Base-by-base conservation (phyloP, 495 filamentous ascomycete species). In the Neurospora hispaniola region DNA sequence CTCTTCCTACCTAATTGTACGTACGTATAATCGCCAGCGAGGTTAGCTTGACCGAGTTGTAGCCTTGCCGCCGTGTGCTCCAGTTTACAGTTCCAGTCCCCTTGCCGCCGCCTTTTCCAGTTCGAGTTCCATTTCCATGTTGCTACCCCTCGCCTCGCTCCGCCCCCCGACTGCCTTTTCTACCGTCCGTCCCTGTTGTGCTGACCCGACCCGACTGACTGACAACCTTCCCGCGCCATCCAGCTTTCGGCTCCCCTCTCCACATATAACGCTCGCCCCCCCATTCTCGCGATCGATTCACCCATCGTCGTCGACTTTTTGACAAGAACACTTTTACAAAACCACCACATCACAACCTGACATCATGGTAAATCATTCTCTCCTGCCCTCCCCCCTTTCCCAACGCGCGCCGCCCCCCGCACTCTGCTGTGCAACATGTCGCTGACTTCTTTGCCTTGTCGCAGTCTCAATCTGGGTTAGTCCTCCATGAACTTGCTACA, bases 401-500 rank as follows among this genome's bases (percentile, higher is more conserved):
- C 3, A 38, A 7, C 39, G 38, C 18, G 6, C 14, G 42, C 31
- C 16, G 31, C 42, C 70, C n/a, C 18, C 14, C 23, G 8, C 35
- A 7, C 43, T 27, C 23, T 54, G 10, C 46, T 27, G 46, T 54
- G 12, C 43, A 54, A 69, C 27, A 74, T 43, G 42, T 43, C 42
- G 54, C 54, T 62, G 27, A 62, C 54, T 66, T 70, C 66, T 41
- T 18, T 70, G 20, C 48, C 46, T 31, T 74, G 42, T 72, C 71
- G 74, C 77, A 91, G 89, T 89, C 88, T 87, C 87, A 89, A 89
- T 90, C 89, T 81, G 89, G 89, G 89, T 91, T 84, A 81, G 88
- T 72, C 78, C 77, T 70, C 72, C 75, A 42, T 72, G 38, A 38
- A 73, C 66, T 44, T 72, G 69, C 69, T 70, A 73, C 54, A 66